A percentile compares a stretch with the other conserved stretches of the same genome.
These are phyloP conservation scores for Neofusicoccum sp. DNA, from an alignment of 2,329 filamentous ascomycete species.

Conservation along the genomic window DNA sequence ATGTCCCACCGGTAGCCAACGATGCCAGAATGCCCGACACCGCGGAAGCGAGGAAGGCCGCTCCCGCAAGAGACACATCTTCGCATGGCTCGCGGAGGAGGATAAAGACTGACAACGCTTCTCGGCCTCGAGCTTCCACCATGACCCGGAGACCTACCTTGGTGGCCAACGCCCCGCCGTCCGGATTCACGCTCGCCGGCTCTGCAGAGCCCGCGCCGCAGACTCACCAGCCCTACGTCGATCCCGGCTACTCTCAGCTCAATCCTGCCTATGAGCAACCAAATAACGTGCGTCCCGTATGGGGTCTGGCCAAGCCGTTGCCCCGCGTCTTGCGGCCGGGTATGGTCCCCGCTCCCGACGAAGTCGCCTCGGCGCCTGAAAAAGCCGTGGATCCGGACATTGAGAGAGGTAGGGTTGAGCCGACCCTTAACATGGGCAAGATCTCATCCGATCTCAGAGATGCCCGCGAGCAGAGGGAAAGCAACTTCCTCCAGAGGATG, in stretches of 20 bases:
- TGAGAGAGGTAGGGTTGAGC: conserved; percentile 46
- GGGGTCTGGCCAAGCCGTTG: conserved; percentile 57
- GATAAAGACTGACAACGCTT: neutral
- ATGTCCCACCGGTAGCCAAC: neutral
- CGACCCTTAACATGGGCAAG: conserved; percentile 41
- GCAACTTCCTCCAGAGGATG: conserved; percentile 17
- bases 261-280: conserved; percentile 60
- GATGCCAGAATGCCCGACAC: neutral
- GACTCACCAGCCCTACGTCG: conserved; percentile 36
- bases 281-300: conserved; percentile 52
- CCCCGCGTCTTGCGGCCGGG: conserved; percentile 57
- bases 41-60: neutral
- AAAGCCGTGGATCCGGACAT: conserved; percentile 43
- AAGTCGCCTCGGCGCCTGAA: conserved; percentile 29
- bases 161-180: neutral
- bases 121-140: neutral
- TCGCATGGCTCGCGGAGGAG: neutral
- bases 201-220: conserved; percentile 3
- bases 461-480: conserved; percentile 41
- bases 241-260: conserved; percentile 56
- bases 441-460: conserved; percentile 51
- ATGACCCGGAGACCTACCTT: neutral
- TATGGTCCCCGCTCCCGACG: conserved; percentile 52
- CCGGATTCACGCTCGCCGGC: conserved; percentile 16
- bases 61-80: neutral